Base-by-base conservation (phyloP, 2,329 filamentous ascomycete species). In the Sarocladiaceae sp. region DNA sequence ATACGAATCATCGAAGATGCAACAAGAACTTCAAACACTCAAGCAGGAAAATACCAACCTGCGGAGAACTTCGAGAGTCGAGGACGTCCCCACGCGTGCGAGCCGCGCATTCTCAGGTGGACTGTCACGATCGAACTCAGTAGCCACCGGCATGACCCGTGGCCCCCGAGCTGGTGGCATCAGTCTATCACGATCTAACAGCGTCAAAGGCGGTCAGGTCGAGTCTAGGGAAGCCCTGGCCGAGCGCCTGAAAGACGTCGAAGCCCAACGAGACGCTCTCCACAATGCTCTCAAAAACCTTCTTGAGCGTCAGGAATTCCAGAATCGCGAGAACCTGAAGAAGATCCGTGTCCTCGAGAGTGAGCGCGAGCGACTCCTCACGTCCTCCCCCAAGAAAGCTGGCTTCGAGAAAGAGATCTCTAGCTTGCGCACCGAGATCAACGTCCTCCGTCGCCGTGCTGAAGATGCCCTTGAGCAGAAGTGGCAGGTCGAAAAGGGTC, bases 381-480 rank as follows among this genome's bases (percentile, higher is more conserved):
- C 81, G 13, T 75, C 77, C 33, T 87, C 86, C 1, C 88, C 89
- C 2, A 83, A 84, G 58, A 86, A 87, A 59, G 82, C 83, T 4
- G 88, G 89, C 10, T 97, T 95, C 66, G 87, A 95, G 65, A 84
- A 80, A 58, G 93, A 97, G 63, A 88, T 97, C 6, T 77, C 80
- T 2, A 85, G 80, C 56, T 76, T 97, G 39, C 86, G 91, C 54
- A 84, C 87, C 22, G 94, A 99, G 66, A 88, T 99, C 56, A 89
- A 88, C 50, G 80, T 87, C 15, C 78, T 99, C 53, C 85, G 94
- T 39, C 86, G 86, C 56, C 84, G 94, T 51, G 93, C 93, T 26
- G 93, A 99, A 61, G 93, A 97, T 57, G 93, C 93, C 15, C 79
- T 97, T 13, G 90, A 96, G 64, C 89, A 96, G 63, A 97, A 97